phyloP scores from a whole-genome alignment of 225 moss, liverwort and hornwort species.

The Physcomitrellopsis africana region DNA sequence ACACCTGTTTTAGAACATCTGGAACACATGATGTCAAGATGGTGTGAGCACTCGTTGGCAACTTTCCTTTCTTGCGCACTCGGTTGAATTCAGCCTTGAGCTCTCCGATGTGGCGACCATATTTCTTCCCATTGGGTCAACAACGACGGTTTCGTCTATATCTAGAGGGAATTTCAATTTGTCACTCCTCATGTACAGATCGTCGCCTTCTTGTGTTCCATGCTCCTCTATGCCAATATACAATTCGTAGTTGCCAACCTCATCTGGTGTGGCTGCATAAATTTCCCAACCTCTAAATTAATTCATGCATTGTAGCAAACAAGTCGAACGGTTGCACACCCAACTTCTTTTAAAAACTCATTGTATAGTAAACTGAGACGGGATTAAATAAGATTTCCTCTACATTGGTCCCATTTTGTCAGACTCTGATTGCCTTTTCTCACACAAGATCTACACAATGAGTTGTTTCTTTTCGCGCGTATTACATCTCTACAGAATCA shows the following conservation, averaged over 20 bases:
- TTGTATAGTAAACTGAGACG: too few species aligned
- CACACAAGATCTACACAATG: too few species aligned
- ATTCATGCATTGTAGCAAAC: neutral
- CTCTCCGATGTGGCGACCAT: constrained; percentile 50
- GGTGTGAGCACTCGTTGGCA: constrained; percentile 44
- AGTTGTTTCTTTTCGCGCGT: too few species aligned
- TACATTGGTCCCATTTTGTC: too few species aligned
- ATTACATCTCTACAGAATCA: too few species aligned
- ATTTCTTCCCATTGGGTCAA: constrained; percentile 44
- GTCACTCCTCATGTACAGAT: constrained; percentile 32
- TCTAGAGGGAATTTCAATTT: constrained; percentile 20
- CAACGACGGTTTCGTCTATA: constrained; percentile 43
- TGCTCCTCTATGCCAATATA: constrained; percentile 31
- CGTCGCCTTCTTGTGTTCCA: constrained; percentile 32
- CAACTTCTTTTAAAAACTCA: too few species aligned
- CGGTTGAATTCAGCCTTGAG: constrained; percentile 58
- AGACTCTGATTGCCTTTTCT: too few species aligned
- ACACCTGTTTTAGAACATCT: too few species aligned
- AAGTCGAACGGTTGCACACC: too few species aligned
- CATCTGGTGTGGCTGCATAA: constrained; percentile 50
- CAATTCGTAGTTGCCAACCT: constrained; percentile 49
- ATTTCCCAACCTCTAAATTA: neutral
- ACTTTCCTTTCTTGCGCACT: constrained; percentile 54
- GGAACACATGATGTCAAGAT: constrained; percentile 27
- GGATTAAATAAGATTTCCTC: too few species aligned